These are phyloP conservation scores for Erythrophleum fordii DNA, from an alignment of 306 rosid species.

Conservation along the genomic window DNA sequence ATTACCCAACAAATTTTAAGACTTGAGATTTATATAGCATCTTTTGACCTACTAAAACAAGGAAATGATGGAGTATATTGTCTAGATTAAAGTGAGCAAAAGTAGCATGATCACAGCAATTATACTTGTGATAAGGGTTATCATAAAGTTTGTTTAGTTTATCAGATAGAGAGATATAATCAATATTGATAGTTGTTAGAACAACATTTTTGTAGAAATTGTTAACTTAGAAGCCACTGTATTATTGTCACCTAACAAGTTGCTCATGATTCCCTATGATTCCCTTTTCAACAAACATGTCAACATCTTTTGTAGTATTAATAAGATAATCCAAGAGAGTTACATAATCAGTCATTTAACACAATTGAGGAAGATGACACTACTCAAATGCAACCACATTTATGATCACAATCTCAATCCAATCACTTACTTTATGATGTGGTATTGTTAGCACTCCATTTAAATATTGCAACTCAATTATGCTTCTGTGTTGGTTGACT, in stretches of 20 bases:
- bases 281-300: constrained; percentile 9
- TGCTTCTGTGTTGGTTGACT: constrained; percentile 18
- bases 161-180: neutral
- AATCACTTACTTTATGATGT: neutral
- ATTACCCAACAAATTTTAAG: too few species aligned
- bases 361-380: neutral
- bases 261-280: constrained; percentile 8
- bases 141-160: too few species aligned
- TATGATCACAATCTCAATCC: constrained; percentile 2
- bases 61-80: neutral
- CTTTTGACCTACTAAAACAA: neutral
- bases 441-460: constrained; percentile 52
- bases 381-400: constrained; percentile 7
- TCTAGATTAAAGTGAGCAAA: neutral
- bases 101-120: constrained; percentile 11
- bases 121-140: neutral
- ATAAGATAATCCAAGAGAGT: constrained; percentile 36
- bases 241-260: constrained; percentile 30
- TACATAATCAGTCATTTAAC: constrained; percentile 27
- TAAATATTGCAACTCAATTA: constrained; percentile 36
- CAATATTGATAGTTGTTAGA: neutral
- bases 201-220: neutral
- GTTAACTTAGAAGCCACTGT: constrained; percentile 11
- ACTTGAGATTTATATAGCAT: too few species aligned
- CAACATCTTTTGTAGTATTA: neutral